Base-by-base conservation (phyloP, 2,329 filamentous ascomycete species). In the Cordyceps javanica region DNA sequence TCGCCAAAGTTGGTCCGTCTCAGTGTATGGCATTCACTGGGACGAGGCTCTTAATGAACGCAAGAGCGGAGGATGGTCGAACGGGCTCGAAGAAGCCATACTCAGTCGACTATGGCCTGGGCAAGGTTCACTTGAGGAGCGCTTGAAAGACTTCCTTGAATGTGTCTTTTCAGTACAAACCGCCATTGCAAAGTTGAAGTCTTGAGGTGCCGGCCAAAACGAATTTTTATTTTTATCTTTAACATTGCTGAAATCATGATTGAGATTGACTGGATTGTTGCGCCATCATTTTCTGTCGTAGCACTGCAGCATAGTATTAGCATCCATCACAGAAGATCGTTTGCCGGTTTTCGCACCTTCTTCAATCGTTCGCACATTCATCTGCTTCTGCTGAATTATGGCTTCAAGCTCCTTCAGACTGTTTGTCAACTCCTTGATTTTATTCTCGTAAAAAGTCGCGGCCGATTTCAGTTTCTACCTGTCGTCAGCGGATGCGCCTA, bases 341-440 rank as follows among this genome's bases (percentile, higher is more conserved):
- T 3, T 7, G n/a, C 3, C 14, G 25, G 9, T 13, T 50, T 42
- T 64, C 69, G 59, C 75, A 87, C 90, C 90, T 76, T 97, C 93
- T 76, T 99, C 94, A 23, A 97, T 87, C 38, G 94, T 80, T 58
- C 89, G 84, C 61, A 96, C 75, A 69, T 94, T 97, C 63, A 87
- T 85, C 57, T 89, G 90, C 78, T 99, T 99, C 60, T 75, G 75
- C 64, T 83, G 78, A 3, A 85, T 75, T 52, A 85, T 83, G 13
- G 69, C 67, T 65, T 85, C 82, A 0, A 85, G 74, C 34, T 82
- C 81, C 61, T 82, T 79, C 30, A 85, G 74, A 55, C 78, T 85
- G 55, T 69, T 73, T 2, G 71, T 71, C 5, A 85, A 69, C 56
- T 82, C 79, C 58, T 77, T 76, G 28, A 82, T 73, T 64, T 84